Evolutionary conservation across 805 yeast genomes (phyloP), one percentile per base, ranked within the genome.

Genomic region (Ogataea ramenticola): DNA sequence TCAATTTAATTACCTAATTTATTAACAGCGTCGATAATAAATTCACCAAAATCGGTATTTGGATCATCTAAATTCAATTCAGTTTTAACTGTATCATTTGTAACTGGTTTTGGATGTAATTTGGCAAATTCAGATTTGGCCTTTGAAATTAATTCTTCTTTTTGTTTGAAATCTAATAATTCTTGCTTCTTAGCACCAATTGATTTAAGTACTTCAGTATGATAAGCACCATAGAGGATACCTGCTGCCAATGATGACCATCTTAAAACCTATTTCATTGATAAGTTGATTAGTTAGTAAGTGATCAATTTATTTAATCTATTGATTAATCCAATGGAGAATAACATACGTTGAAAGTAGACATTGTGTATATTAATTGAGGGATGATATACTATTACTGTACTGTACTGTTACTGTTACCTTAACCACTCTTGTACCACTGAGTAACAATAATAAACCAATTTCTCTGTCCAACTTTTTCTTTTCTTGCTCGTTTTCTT

Each of bases 191-290:
- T 73, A 39, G 65, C 68, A 48, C 83, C 89, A 44, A 74, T 72
- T 21, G 77, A 57, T 57, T 81, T 80, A 57, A 88, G 74, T 43
- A 74, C 66, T 61, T 77, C 70, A 67, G 95, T 86, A 74, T 88
- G 96, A 65, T 75, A 75, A 52, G 88, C 86, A 56, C 99, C 99
- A 70, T 86, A 87, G 49, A 79, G 74, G 46, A 90, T 72, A 66
- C 99, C 99, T 55, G 87, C 79, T 43, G 86, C 91, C 54, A 91
- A 77, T 44, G 95, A 83, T 54, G 95, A 73, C 82, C 93, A 91
- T 82, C 98, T 87, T 62, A 90, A 78, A 61, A 90, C 89, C 84
- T 85, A 48, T 37, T 31, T 1, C 3, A 19, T 8, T n/a, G 4
- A 3, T 41, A 11, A n/a, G n/a, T n/a, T n/a, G n/a, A n/a, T n/a